Conservation (phyloP, 2,329 filamentous ascomycete genomes). For the Diplodia intermedia region DNA sequence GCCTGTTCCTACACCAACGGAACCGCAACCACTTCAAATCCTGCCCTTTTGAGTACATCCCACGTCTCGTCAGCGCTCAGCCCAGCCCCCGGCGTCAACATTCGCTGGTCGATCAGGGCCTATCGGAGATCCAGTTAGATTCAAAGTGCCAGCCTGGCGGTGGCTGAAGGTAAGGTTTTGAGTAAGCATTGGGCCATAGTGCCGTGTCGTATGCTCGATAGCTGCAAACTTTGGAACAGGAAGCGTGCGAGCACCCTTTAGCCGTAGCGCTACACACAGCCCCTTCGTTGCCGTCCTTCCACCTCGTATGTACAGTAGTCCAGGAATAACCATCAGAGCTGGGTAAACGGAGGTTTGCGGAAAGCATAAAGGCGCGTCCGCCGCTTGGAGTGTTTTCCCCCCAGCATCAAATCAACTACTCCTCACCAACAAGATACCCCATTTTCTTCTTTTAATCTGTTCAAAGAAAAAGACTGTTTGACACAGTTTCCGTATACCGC, state of each 20-base stretch:
- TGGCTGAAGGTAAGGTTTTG: background rate
- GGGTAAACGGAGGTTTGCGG: constrained; percentile 13
- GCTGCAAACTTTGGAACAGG: constrained; percentile 23
- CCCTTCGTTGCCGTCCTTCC: constrained; percentile 15
- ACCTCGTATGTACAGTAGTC: background rate
- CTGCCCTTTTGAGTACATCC: too few relatives aligned
- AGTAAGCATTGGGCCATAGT: background rate
- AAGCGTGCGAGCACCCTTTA: constrained; percentile 16
- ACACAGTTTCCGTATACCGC: constrained; percentile 22
- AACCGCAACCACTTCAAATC: constrained; percentile 4
- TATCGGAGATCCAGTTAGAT: constrained; percentile 26
- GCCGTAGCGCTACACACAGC: constrained; percentile 24
- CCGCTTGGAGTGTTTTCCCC: constrained; percentile 17
- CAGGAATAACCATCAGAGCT: background rate
- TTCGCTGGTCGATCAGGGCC: constrained; percentile 23
- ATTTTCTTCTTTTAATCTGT: constrained; percentile 18
- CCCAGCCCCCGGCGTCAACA: constrained; percentile 3
- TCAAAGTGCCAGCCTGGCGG: background rate
- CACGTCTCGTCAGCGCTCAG: constrained; percentile 5
- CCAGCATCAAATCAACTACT: constrained; percentile 23
- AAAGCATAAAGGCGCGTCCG: constrained; percentile 18
- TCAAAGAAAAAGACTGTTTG: constrained; percentile 24
- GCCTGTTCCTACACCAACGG: constrained; percentile 17
- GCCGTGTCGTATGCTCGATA: constrained; percentile 5
- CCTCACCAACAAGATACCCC: constrained; percentile 13